Evolutionary conservation across 768 basidiomycete genomes (phyloP), one percentile per base, ranked within the genome.

Genomic region (Naganishia friedmannii): DNA sequence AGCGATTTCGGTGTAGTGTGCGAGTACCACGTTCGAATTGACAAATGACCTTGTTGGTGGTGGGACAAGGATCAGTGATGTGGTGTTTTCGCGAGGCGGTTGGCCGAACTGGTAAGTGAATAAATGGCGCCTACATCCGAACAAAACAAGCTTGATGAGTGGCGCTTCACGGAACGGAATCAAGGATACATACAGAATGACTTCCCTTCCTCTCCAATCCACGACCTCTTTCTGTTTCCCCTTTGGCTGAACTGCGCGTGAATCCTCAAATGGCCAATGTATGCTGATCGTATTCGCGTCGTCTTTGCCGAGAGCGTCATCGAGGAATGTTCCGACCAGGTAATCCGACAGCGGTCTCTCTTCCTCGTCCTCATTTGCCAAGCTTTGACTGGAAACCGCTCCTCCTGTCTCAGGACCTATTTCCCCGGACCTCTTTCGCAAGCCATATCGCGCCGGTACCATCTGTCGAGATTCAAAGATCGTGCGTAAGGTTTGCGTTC

Each of bases 41-140:
- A 79, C 67, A 15, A 73, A 57, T 3, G 77, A 58, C n/a, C 76
- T 74, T 3, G 74, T 71, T 7, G 79, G 70, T 19, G 78, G 77
- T 17, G 76, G 79, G 12, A 80, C 69, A 26, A 80, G 72, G 15
- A 80, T 72, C 1, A 80, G 72, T 1, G 77, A 72, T 6, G 75
- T 75, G 7, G 71, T 72, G 69, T 80, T 80, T 26, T 71, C 63
- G 9, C 75, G 63, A 8, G 75, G 70, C 29, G 70, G 73, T 28
- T 78, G 68, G 63, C 68, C 73, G 21, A 77, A 67, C 2, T 74
- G 56, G 8, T 70, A 55, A 53, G 70, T 74, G 32, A 80, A 65
- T 31, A 71, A 28, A 46, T 71, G 42, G 21, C 65, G 58, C 21
- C 71, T 69, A 45, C 29, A 37, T 28, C 34, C 10, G n/a, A 21